Conservation (phyloP, 1,284 basidiomycete genomes). For the Tilletia setariae region DNA sequence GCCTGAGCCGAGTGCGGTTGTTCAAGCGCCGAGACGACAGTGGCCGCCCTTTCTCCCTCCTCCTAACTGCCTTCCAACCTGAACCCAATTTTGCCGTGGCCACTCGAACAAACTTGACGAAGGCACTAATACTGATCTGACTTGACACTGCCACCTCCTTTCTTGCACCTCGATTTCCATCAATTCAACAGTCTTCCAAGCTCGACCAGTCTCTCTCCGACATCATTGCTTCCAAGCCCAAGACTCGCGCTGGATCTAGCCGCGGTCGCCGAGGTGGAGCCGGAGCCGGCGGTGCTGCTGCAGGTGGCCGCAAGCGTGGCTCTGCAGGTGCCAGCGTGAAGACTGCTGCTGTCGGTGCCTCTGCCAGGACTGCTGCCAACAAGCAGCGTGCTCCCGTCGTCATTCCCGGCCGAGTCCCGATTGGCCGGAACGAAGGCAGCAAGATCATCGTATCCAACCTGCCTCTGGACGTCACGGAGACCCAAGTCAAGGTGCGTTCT, state of each 20-base stretch:
- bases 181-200: constrained; percentile 8
- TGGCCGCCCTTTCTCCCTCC: too few species aligned
- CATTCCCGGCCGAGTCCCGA: constrained; percentile 44
- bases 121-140: too few species aligned
- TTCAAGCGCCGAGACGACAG: too few species aligned
- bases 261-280: constrained; percentile 31
- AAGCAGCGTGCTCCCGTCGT: constrained; percentile 50
- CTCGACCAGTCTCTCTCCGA: constrained; percentile 41
- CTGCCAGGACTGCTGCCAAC: constrained; percentile 47
- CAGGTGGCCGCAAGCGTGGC: constrained; percentile 31
- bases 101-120: too few species aligned
- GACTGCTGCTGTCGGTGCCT: constrained; percentile 27
- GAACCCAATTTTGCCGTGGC: too few species aligned
- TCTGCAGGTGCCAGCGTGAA: constrained; percentile 18
- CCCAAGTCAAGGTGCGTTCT: constrained; percentile 72
- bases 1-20: too few species aligned
- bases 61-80: too few species aligned
- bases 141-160: too few species aligned
- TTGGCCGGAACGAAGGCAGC: constrained; percentile 53
- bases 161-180: too few species aligned
- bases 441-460: constrained; percentile 97
- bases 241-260: constrained; percentile 33
- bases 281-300: constrained; percentile 43
- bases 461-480: constrained; percentile 88
- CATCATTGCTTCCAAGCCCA: constrained; percentile 46